Conservation (phyloP, 2,329 filamentous ascomycete species). For the Pseudohalonectria lignicola region DNA sequence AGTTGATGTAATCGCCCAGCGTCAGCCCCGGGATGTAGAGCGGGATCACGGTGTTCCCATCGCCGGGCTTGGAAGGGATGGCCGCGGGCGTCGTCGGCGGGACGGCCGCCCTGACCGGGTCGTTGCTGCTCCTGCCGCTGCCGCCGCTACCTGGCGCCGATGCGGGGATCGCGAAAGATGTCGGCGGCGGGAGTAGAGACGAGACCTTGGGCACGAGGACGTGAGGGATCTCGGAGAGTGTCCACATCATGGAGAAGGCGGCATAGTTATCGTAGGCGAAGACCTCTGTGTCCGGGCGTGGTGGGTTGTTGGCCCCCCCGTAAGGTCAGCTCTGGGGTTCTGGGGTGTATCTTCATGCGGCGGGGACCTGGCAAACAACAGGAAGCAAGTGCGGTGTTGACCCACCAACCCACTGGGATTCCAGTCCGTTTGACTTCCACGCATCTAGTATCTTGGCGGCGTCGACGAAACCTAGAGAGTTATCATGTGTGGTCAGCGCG, state of each 20-base stretch:
- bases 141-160: too few relatives aligned
- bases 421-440: background rate
- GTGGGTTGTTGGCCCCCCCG: too few relatives aligned
- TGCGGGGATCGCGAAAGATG: background rate
- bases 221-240: background rate
- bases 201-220: background rate
- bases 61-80: background rate
- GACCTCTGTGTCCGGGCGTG: background rate
- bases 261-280: slow-evolving; percentile 1
- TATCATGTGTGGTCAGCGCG: too few relatives aligned
- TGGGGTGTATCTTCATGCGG: too few relatives aligned
- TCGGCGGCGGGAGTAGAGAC: background rate
- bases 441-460: background rate
- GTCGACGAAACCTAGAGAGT: background rate
- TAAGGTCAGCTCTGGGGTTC: too few relatives aligned
- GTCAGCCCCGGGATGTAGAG: background rate
- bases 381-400: too few relatives aligned
- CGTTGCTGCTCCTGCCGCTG: too few relatives aligned
- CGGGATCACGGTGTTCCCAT: background rate
- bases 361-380: too few relatives aligned
- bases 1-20: background rate
- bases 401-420: background rate
- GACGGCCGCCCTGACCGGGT: too few relatives aligned
- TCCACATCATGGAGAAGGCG: background rate
- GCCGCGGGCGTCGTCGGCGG: background rate